phyloP scores from a whole-genome alignment of 371 early-diverging fungal species.

The Rhizopus arrhizus region DNA sequence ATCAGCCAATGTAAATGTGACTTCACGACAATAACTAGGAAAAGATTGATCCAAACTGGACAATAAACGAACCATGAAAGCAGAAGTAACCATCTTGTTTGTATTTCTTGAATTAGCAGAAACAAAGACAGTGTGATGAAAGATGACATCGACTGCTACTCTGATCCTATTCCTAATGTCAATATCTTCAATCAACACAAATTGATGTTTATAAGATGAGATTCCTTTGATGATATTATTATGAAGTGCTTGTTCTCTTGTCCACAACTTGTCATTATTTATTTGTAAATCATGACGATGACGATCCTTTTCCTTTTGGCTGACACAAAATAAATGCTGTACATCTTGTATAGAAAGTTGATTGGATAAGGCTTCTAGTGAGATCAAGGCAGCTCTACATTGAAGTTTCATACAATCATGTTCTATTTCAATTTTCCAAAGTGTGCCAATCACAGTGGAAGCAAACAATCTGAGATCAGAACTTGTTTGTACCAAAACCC shows the following conservation, averaged over 20 bases:
- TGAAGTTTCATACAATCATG: slow-evolving; percentile 42
- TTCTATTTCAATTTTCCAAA: slow-evolving; percentile 46
- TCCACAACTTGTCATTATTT: background rate
- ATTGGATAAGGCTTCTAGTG: slow-evolving; percentile 31
- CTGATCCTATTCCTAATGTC: slow-evolving; percentile 52
- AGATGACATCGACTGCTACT: slow-evolving; percentile 45
- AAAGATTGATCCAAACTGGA: slow-evolving; percentile 42
- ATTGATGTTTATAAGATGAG: slow-evolving; percentile 48
- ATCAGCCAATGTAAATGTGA: slow-evolving; percentile 51
- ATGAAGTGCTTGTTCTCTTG: slow-evolving; percentile 38
- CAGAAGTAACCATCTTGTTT: slow-evolving; percentile 31
- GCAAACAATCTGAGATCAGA: slow-evolving; percentile 35
- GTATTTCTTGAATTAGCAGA: slow-evolving; percentile 30
- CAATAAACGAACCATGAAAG: slow-evolving; percentile 41
- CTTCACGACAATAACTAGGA: slow-evolving; percentile 46
- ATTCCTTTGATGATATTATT: slow-evolving; percentile 44
- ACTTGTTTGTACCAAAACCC: slow-evolving; percentile 39
- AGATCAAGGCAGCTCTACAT: slow-evolving; percentile 45
- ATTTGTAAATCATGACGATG: too few relatives aligned
- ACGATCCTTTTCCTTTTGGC: background rate
- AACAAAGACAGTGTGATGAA: slow-evolving; percentile 53
- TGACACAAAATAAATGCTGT: background rate
- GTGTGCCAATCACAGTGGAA: slow-evolving; percentile 34
- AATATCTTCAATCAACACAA: slow-evolving; percentile 52
- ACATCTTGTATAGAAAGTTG: slow-evolving; percentile 5